Conservation (phyloP, 2,329 filamentous ascomycete species). For the Taxawa tesnikishii region DNA sequence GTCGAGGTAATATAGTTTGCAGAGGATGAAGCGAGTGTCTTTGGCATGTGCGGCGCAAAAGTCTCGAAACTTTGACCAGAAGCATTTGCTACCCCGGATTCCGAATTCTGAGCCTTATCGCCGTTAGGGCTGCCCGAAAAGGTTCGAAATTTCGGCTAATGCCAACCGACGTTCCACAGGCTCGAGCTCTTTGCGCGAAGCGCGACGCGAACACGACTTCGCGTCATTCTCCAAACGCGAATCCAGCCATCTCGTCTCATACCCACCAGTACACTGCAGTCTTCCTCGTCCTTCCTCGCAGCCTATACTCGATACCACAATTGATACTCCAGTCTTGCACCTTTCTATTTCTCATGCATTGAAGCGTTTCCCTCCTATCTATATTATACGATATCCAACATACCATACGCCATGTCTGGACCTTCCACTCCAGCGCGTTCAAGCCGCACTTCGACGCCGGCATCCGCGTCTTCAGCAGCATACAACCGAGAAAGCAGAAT, state of each 20-base stretch:
- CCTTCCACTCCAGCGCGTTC: constrained; percentile 7
- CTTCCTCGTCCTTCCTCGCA: background rate
- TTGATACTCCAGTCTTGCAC: background rate
- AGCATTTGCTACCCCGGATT: too few relatives aligned
- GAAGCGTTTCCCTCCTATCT: background rate
- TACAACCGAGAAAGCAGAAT: constrained; percentile 35
- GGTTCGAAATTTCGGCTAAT: too few relatives aligned
- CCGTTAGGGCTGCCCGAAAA: too few relatives aligned
- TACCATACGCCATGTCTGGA: constrained; percentile 4
- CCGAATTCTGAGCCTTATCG: too few relatives aligned
- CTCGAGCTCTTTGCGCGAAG: too few relatives aligned
- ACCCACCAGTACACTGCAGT: background rate
- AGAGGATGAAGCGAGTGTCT: too few relatives aligned
- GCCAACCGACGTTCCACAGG: too few relatives aligned
- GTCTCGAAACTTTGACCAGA: too few relatives aligned
- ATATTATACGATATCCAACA: background rate
- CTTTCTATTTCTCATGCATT: background rate
- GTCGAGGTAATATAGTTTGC: too few relatives aligned
- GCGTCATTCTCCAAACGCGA: background rate
- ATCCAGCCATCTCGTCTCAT: background rate
- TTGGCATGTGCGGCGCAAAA: too few relatives aligned
- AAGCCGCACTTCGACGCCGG: constrained; percentile 8
- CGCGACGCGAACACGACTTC: too few relatives aligned
- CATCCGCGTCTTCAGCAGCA: constrained; percentile 6
- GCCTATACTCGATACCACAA: background rate